Conservation (phyloP, 1,139 yeast genomes). For the Blastobotrys indianensis region DNA sequence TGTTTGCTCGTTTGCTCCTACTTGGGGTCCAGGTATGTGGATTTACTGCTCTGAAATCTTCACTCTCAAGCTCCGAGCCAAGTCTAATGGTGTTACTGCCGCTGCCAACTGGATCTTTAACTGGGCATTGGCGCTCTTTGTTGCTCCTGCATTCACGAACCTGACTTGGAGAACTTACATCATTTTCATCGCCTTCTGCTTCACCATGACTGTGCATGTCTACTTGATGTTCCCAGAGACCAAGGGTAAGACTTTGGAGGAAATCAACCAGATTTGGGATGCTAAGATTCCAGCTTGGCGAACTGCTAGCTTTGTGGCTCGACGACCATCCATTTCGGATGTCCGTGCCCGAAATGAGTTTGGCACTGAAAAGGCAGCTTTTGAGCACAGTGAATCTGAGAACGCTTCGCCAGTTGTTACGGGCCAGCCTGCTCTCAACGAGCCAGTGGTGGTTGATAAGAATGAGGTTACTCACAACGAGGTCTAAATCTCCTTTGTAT, state of each 20-base stretch:
- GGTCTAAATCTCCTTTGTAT: too few species aligned
- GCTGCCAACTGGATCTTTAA: slow-evolving; percentile 60
- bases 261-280: slow-evolving; percentile 57
- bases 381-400: too few species aligned
- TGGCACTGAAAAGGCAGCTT: slow-evolving; percentile 5
- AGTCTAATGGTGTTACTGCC: slow-evolving; percentile 51
- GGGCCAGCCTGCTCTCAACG: too few species aligned
- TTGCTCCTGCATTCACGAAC: slow-evolving; percentile 48
- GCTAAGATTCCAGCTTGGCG: slow-evolving; percentile 58
- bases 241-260: slow-evolving; percentile 56
- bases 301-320: slow-evolving; percentile 32
- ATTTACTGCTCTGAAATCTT: slow-evolving; percentile 51
- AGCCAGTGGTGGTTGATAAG: too few species aligned
- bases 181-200: slow-evolving; percentile 59
- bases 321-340: slow-evolving; percentile 24
- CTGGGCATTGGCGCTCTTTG: slow-evolving; percentile 49
- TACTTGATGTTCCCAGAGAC: slow-evolving; percentile 60
- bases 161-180: slow-evolving; percentile 54
- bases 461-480: too few species aligned
- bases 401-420: too few species aligned
- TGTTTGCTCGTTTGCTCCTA: slow-evolving; percentile 61
- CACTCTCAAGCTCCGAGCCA: slow-evolving; percentile 53
- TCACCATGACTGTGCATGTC: slow-evolving; percentile 49
- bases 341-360: slow-evolving; percentile 23
- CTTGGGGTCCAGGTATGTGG: slow-evolving; percentile 63